phyloP scores from a whole-genome alignment of 441 rosid genomes.

The Euphorbia schlechtendalii region DNA sequence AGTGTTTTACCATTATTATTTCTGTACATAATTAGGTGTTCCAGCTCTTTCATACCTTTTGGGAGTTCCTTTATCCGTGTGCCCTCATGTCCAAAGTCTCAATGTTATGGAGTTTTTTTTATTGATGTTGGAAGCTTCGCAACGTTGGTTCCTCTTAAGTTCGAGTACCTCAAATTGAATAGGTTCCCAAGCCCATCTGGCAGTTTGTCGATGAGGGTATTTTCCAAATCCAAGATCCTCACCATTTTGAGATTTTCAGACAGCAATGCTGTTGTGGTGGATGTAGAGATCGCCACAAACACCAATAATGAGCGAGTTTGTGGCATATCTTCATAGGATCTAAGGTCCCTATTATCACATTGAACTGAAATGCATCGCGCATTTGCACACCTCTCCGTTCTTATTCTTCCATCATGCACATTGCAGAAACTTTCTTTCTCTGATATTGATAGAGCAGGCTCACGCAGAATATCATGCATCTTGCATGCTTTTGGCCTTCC shows the following conservation, averaged over 20 bases:
- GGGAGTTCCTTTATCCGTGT: constrained; percentile 16
- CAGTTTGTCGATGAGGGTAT: constrained; percentile 15
- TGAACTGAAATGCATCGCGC: too few relatives aligned
- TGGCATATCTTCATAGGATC: constrained; percentile 5
- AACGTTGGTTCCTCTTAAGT: constrained; percentile 25
- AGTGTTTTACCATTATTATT: constrained; percentile 7
- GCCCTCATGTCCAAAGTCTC: constrained; percentile 6
- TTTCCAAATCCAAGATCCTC: constrained; percentile 28
- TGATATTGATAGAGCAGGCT: too few relatives aligned
- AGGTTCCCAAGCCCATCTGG: constrained; percentile 23
- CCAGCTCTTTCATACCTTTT: constrained; percentile 15
- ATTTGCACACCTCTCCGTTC: too few relatives aligned
- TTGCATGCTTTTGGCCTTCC: too few relatives aligned
- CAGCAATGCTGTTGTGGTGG: not conserved
- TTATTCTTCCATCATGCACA: too few relatives aligned
- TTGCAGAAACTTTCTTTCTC: too few relatives aligned
- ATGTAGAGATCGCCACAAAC: constrained; percentile 2
- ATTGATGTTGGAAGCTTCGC: constrained; percentile 29
- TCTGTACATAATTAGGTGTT: constrained; percentile 18
- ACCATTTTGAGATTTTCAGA: not conserved
- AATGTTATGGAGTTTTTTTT: constrained; percentile 24
- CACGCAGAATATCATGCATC: too few relatives aligned
- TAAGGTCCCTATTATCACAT: too few relatives aligned
- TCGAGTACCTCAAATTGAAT: constrained; percentile 34
- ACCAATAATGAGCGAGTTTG: constrained; percentile 28